Percentiles rank a stretch among this genome's conserved stretches.
Conservation (phyloP, 352 stramenopile genomes). For the Pythium rhizo-oryzae region DNA sequence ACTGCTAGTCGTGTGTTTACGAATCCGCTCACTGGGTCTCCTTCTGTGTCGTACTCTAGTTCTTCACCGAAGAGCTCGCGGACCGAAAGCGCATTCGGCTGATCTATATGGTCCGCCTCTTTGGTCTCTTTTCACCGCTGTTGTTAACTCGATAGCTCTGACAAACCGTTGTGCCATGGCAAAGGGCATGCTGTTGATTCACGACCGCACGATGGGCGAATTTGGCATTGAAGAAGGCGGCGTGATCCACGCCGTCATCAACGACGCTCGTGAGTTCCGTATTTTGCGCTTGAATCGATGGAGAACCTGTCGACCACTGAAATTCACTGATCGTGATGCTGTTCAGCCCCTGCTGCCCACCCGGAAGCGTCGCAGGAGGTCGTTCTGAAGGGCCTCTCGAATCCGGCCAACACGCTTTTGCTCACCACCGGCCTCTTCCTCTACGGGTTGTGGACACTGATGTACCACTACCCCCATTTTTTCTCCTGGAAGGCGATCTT, state of each 20-base stretch:
- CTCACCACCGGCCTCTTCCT: slow-evolving; percentile 64
- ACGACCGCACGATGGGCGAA: slow-evolving; percentile 66
- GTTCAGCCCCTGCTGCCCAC: slow-evolving; percentile 41
- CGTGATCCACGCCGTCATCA: slow-evolving; percentile 80
- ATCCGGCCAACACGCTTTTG: slow-evolving; percentile 62
- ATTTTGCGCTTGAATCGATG: background rate
- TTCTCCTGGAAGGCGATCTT: slow-evolving; percentile 77
- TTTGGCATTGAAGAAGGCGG: slow-evolving; percentile 78
- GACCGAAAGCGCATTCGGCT: slow-evolving; percentile 66
- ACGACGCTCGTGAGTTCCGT: slow-evolving; percentile 56
- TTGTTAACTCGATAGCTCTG: too few species aligned
- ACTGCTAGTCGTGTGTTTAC: background rate
- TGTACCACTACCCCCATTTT: slow-evolving; percentile 79
- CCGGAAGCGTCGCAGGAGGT: slow-evolving; percentile 41
- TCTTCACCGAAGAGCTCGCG: slow-evolving; percentile 58
- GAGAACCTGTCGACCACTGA: too few species aligned
- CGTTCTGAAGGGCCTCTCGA: slow-evolving; percentile 57
- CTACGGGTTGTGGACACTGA: slow-evolving; percentile 74
- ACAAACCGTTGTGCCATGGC: background rate
- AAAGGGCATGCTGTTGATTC: slow-evolving; percentile 69
- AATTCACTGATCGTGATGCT: slow-evolving; percentile 21
- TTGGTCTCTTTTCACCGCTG: too few species aligned
- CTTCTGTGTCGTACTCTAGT: slow-evolving; percentile 35
- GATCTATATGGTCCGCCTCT: slow-evolving; percentile 66
- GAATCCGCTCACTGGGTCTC: background rate